Percentiles rank a stretch among this genome's conserved stretches.
Evolutionary conservation across 2,329 filamentous ascomycete species (phyloP).

Genomic region (Xylaria sp.): DNA sequence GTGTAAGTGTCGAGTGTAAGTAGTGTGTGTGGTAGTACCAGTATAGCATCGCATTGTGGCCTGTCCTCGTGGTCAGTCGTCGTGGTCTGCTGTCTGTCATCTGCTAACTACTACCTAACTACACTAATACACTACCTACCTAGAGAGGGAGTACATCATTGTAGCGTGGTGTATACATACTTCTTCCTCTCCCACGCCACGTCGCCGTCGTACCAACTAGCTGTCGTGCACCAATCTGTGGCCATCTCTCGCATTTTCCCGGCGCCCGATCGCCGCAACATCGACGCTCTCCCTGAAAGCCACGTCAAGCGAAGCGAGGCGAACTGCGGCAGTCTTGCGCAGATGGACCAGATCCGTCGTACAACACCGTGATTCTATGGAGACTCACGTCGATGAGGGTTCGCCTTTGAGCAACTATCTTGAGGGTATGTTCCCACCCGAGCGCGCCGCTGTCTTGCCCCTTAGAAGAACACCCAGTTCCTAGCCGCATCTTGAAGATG

Average conservation of each 20-base stretch:
- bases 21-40: not conserved
- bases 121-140: too few species aligned
- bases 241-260: not conserved
- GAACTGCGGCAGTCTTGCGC: conserved; percentile 39
- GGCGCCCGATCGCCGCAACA: conserved; percentile 21
- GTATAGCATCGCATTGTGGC: not conserved
- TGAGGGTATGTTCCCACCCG: conserved; percentile 44
- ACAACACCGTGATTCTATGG: conserved; percentile 49
- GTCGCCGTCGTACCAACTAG: conserved; percentile 11
- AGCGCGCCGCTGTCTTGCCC: not conserved
- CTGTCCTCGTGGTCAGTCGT: conserved; percentile 18
- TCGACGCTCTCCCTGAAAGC: conserved; percentile 20
- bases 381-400: conserved; percentile 52
- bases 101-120: not conserved
- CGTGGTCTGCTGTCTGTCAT: conserved; percentile 1
- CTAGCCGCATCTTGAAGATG: conserved; percentile 12
- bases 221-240: conserved; percentile 1
- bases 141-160: not conserved
- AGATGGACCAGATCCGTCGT: conserved; percentile 49
- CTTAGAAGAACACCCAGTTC: not conserved
- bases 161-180: conserved; percentile 7
- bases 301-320: conserved; percentile 32
- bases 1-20: not conserved
- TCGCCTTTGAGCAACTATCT: conserved; percentile 52
- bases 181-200: conserved; percentile 23